A percentile compares a stretch with the other conserved stretches of the same genome.
phyloP scores from a whole-genome alignment of 352 stramenopile genomes.

The Globisporangium splendens region DNA sequence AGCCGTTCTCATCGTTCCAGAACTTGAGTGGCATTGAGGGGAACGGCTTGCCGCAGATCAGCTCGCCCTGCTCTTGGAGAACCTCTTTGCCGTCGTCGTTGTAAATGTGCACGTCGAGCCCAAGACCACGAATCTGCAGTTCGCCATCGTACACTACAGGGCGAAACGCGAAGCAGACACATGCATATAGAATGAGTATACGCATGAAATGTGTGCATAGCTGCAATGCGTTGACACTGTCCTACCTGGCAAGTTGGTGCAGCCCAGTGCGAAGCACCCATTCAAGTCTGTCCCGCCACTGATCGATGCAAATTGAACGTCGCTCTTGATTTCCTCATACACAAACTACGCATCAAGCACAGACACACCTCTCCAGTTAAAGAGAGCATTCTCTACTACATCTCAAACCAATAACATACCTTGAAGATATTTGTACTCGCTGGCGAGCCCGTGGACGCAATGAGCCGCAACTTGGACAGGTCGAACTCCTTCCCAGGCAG shows the following conservation, averaged over 20 bases:
- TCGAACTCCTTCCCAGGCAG: conserved; percentile 57
- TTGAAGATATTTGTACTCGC: conserved; percentile 79
- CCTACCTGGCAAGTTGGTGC: conserved; percentile 63
- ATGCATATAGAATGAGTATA: neutral
- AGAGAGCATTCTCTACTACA: too few relatives aligned
- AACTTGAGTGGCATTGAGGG: conserved; percentile 84
- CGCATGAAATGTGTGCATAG: too few relatives aligned
- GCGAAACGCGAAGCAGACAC: conserved; percentile 1
- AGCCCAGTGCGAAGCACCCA: conserved; percentile 72
- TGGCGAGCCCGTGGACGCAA: conserved; percentile 71
- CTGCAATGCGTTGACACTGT: neutral
- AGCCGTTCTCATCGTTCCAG: conserved; percentile 69
- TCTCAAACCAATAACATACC: conserved; percentile 20
- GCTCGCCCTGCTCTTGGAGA: conserved; percentile 45
- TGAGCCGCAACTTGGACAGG: conserved; percentile 58
- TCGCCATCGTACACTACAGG: conserved; percentile 63
- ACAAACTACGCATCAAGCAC: conserved; percentile 37
- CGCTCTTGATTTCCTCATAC: conserved; percentile 66
- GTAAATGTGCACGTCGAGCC: conserved; percentile 76
- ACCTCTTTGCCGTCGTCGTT: conserved; percentile 56
- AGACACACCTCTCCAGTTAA: neutral
- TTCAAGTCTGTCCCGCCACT: conserved; percentile 84
- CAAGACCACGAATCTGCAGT: conserved; percentile 74
- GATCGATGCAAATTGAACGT: conserved; percentile 81
- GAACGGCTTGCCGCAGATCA: conserved; percentile 77